phyloP scores from a whole-genome alignment of 352 stramenopile species.

The Plasmopara muralis region DNA sequence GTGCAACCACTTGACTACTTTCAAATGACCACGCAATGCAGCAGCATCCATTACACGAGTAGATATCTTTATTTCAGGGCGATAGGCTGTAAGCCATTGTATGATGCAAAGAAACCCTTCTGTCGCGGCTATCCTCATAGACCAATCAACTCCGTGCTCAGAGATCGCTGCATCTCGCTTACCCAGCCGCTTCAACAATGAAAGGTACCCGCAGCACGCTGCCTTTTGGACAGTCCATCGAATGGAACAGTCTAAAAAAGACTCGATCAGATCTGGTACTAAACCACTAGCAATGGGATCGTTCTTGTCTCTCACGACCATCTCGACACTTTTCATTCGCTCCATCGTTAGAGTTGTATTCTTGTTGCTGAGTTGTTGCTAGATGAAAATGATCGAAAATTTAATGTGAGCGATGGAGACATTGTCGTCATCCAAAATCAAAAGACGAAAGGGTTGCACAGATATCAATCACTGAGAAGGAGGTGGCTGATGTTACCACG shows the following conservation, averaged over 20 bases:
- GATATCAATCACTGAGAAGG: conserved; percentile 12
- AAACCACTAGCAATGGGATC: conserved; percentile 27
- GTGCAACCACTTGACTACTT: conserved; percentile 55
- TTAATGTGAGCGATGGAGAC: neutral
- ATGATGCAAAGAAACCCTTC: conserved; percentile 33
- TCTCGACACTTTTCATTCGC: conserved; percentile 36
- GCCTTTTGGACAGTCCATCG: conserved; percentile 52
- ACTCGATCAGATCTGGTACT: conserved; percentile 36
- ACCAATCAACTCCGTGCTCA: conserved; percentile 51
- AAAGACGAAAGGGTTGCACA: conserved; percentile 17
- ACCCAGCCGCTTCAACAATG: conserved; percentile 39
- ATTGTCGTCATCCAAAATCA: conserved; percentile 8
- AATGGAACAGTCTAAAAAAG: conserved; percentile 46
- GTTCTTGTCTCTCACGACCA: conserved; percentile 27
- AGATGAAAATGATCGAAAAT: conserved; percentile 12
- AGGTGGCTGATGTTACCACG: conserved; percentile 4
- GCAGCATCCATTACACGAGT: conserved; percentile 60
- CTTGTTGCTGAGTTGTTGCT: conserved; percentile 4
- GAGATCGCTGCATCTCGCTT: conserved; percentile 31
- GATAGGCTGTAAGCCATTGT: conserved; percentile 34
- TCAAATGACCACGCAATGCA: conserved; percentile 46
- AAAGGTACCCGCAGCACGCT: conserved; percentile 39
- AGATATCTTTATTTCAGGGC: conserved; percentile 26
- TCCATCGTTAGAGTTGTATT: conserved; percentile 15
- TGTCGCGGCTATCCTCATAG: conserved; percentile 37